Conservation (phyloP, 495 filamentous ascomycete species). For the Penicillium malachiteum region DNA sequence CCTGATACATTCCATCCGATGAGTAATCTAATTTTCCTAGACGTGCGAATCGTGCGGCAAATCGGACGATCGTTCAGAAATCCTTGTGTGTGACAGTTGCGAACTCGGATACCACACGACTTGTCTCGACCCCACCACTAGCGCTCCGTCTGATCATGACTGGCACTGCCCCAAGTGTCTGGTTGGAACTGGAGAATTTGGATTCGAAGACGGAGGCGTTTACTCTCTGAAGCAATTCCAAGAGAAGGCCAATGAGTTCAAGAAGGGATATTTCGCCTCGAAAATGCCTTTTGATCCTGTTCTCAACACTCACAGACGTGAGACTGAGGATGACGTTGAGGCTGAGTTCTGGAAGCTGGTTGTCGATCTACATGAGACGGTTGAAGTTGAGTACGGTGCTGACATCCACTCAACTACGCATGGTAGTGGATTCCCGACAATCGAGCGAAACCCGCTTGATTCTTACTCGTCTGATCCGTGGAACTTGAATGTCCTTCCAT, state of each 20-base stretch:
- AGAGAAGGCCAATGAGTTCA: conserved; percentile 92
- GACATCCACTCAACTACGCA: conserved; percentile 99
- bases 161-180: conserved; percentile 97
- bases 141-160: conserved; percentile 74
- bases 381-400: conserved; percentile 97
- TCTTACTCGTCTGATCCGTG: conserved; percentile 85
- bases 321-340: conserved; percentile 95
- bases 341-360: conserved; percentile 96
- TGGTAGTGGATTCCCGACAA: conserved; percentile 94
- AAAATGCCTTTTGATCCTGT: conserved; percentile 90
- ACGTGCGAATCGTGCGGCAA: conserved; percentile 87
- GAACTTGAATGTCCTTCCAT: conserved; percentile 93
- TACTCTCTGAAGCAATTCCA: conserved; percentile 97
- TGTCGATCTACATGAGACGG: conserved; percentile 87
- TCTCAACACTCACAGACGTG: conserved; percentile 70
- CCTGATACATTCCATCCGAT: not conserved
- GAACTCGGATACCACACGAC: conserved; percentile 84
- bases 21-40: conserved; percentile 38
- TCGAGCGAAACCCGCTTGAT: conserved; percentile 86
- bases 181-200: conserved; percentile 94
- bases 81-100: conserved; percentile 90
- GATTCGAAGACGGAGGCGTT: conserved; percentile 94
- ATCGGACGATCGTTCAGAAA: conserved; percentile 65
- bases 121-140: conserved; percentile 87
- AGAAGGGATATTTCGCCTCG: conserved; percentile 85